Base-by-base conservation (phyloP, 805 yeast genomes). In the Metschnikowia amazonensis region DNA sequence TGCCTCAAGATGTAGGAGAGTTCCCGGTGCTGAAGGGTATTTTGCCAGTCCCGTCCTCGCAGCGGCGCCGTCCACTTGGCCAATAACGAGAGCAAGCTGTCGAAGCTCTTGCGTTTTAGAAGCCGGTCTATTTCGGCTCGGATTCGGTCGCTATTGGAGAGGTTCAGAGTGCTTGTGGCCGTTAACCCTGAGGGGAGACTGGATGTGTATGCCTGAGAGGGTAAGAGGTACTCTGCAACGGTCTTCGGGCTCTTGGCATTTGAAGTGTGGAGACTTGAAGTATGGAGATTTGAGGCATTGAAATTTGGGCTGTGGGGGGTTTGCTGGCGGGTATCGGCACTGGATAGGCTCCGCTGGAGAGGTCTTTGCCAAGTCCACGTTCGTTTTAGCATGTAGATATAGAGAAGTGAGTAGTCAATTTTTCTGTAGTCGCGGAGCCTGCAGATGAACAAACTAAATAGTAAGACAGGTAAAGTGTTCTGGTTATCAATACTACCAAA, bases 1-100 rank as follows among this genome's bases (percentile, higher is more conserved):
- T 28, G 23, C 36, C 29, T 30, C 14, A 54, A 44, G 16, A 54
- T 37, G 18, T 48, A 35, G 9, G 57, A 50, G 32, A 54, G 43
- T 28, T 54, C 55, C 10, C 30, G 25, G 24, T 42, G 49, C 31
- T 44, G 36, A 25, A 54, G 43, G 8, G 46, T 46, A 17, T 37
- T 11, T 31, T 29, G 42, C 58, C 56, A 52, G 18, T 36, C 37
- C 8, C 34, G 14, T 17, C 21, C 16, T 45, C 43, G 47, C 25
- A 27, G 18, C 18, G 44, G 35, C 11, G 45, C 43, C 14, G 51
- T 48, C 58, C 55, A 51, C 31, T 30, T 32, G 32, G 38, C 32
- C 14, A 52, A 35, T 5, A 48, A 28, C 5, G 34, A 25, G 30
- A 47, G 51, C 17, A 54, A 29, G 7, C 36, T 39, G 20, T 44